phyloP scores from a whole-genome alignment of 805 yeast genomes.

The Starmerella asiatica region DNA sequence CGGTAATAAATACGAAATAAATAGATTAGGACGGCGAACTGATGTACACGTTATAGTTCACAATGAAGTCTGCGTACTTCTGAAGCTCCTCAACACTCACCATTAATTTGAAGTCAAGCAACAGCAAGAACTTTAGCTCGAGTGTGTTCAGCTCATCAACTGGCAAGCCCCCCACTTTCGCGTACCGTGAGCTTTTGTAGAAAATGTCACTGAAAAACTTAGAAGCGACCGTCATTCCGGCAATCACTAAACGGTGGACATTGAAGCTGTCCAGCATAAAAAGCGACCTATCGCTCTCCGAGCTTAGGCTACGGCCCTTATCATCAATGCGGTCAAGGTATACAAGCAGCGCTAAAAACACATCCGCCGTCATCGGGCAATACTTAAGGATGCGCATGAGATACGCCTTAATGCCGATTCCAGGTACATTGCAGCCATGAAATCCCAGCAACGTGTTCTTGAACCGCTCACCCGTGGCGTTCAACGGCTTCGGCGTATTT shows the following conservation, averaged over 20 bases:
- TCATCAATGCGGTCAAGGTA: slow-evolving; percentile 87
- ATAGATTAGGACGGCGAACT: neutral
- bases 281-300: slow-evolving; percentile 25
- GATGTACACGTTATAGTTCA: slow-evolving; percentile 34
- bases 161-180: slow-evolving; percentile 74
- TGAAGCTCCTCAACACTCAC: slow-evolving; percentile 84
- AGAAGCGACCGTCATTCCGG: slow-evolving; percentile 90
- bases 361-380: slow-evolving; percentile 98
- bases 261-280: slow-evolving; percentile 94
- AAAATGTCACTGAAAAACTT: slow-evolving; percentile 68
- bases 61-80: slow-evolving; percentile 71
- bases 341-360: slow-evolving; percentile 74
- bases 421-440: slow-evolving; percentile 93
- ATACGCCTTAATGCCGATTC: slow-evolving; percentile 83
- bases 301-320: slow-evolving; percentile 35
- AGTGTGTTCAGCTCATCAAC: slow-evolving; percentile 65
- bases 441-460: slow-evolving; percentile 52
- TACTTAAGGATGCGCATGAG: slow-evolving; percentile 81
- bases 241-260: slow-evolving; percentile 82
- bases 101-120: slow-evolving; percentile 76
- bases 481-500: slow-evolving; percentile 19
- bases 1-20: neutral
- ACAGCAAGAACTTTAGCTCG: slow-evolving; percentile 73
- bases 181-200: slow-evolving; percentile 85
- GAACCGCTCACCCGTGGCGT: slow-evolving; percentile 21